Evolutionary conservation across 1,284 basidiomycete genomes (phyloP), one percentile per base, ranked within the genome.

Genomic region (Stygiomarasmius scandens): DNA sequence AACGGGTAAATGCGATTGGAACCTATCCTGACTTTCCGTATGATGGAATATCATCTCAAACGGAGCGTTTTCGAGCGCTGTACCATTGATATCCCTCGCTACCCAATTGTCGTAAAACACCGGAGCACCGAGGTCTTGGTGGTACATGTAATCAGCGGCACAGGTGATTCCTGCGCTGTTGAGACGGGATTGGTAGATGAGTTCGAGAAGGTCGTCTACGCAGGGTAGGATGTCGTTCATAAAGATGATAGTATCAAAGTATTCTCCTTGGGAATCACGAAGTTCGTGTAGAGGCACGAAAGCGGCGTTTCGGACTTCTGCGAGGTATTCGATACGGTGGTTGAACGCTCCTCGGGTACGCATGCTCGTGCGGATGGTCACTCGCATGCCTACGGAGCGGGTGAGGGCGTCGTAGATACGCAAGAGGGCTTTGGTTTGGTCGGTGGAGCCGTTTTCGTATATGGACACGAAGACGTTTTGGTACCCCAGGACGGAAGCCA

Each of bases 61-160:
- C 0, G 95, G 95, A 0, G 94, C 95, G 71, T 98, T 98, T 73
- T 97, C 95, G 55, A 98, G 81, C 0, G 95, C 95, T 0, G 95
- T 97, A 34, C 95, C 95, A 74, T 98, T 98, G 77, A 97, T 93
- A 73, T 98, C 95, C 49, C 95, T 85, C 1, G 95, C 95, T 34
- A 98, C 95, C 95, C 95, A 97, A 73, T 96, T 97, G 71, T 97
- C 95, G 76, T 97, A 96, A 74, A 97, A 97, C 22, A 97, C 95
- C 1, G 95, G 95, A 0, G 92, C 81, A 19, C 71, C 90, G 61
- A 97, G 91, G 58, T 96, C 94, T 48, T 95, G 86, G 76, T 97
- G 95, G 77, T 93, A 98, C 92, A 97, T 97, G 77, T 97, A 97
- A 73, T 98, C 95, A 1, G 95, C 89, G 0, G 95, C 95, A 69